Evolutionary conservation across 257 asterid genomes (phyloP), one percentile per base, ranked within the genome.

Genomic region (Oldenlandia corymbosa): DNA sequence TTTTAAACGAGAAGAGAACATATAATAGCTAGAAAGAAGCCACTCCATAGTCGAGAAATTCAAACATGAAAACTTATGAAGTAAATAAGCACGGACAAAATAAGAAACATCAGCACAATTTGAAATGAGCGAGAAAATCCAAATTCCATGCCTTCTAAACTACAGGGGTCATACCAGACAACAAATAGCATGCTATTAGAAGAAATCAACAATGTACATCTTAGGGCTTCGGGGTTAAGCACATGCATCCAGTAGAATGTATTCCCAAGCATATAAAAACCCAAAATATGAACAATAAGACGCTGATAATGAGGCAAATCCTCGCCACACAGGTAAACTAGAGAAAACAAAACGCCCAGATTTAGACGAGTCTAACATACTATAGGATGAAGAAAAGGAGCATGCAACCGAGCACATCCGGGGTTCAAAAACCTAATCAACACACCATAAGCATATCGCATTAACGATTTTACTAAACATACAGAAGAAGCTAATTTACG

Each of bases 371-470:
- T 24, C 1, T n/a, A 30, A 28, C 46, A 30, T 62, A 18, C 57
- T 46, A 18, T 57, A 17, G 53, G 26, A 62, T 41, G 27, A 46
- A 42, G 6, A 36, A 27, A 13, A 34, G 4, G 58, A 21, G 62
- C 58, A 59, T 31, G 63, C 42, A 43, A 23, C 47, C 18, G n/a
- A 42, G n/a, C 24, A 58, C 2, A 12, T 34, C 65, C 48, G 50
- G 68, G n/a, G 51, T 59, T 59, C 24, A 36, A 55, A 61, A 67
- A 60, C 73, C 69, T 67, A 71, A 16, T 51, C n/a, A n/a, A 27
- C 27, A 47, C 32, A 36, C 9, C 5, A 17, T 10, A 10, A 14
- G 26, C 3, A n/a, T 1, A 49, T 26, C 24, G 1, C 14, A 8
- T 42, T 48, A 43, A 3, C 30, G 32, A 12, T 46, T 14, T 10